Conservation (phyloP, 1,139 yeast species). For the Scheffersomyces titani region DNA sequence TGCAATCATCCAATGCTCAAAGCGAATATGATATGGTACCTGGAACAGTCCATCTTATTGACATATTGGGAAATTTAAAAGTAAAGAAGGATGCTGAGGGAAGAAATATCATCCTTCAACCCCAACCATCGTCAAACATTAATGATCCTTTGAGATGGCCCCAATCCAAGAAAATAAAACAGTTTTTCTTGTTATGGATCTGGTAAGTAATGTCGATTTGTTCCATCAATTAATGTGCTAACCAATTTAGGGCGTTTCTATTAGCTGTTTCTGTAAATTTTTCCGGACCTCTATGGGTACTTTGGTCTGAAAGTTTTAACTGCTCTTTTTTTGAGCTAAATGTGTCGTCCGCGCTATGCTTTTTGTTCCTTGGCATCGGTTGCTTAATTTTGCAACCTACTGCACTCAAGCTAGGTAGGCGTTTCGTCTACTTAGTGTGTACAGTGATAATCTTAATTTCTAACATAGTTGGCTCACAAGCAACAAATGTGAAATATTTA, state of each 20-base stretch:
- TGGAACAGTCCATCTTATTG: conserved; percentile 63
- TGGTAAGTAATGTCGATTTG: conserved; percentile 8
- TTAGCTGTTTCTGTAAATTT: conserved; percentile 44
- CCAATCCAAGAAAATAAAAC: conserved; percentile 29
- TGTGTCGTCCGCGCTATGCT: conserved; percentile 33
- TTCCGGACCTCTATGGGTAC: conserved; percentile 41
- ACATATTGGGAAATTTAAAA: conserved; percentile 37
- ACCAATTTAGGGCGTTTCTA: conserved; percentile 34
- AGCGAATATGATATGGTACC: conserved; percentile 45
- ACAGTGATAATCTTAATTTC: conserved; percentile 32
- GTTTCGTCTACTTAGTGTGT: conserved; percentile 38
- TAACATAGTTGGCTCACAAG: conserved; percentile 37
- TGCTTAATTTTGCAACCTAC: conserved; percentile 42
- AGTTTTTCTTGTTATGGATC: conserved; percentile 32
- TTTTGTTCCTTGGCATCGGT: conserved; percentile 40
- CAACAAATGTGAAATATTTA: conserved; percentile 25
- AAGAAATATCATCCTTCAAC: conserved; percentile 30
- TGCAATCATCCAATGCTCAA: too few species aligned
- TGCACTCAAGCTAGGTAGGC: conserved; percentile 41
- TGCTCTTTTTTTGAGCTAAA: conserved; percentile 29
- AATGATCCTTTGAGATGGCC: conserved; percentile 46
- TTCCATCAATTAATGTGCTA: conserved; percentile 1
- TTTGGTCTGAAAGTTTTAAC: conserved; percentile 33
- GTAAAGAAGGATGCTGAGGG: conserved; percentile 27
- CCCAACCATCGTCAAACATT: conserved; percentile 37